These are phyloP conservation scores for Tylopilus sp. DNA, from an alignment of 768 basidiomycete genomes.

Conservation along the genomic window DNA sequence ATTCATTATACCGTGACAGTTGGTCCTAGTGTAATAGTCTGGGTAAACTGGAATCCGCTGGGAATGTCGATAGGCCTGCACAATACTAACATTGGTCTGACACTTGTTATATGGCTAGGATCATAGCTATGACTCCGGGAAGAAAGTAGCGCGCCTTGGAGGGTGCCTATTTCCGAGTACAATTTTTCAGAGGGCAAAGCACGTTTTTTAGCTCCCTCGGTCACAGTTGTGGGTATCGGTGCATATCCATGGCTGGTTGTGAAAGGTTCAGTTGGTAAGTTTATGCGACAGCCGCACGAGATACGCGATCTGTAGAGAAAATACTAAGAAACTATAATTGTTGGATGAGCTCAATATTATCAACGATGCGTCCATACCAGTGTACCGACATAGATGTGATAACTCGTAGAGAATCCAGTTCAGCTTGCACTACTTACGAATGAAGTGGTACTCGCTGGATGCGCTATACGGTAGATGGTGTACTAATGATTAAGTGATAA, in stretches of 20 bases:
- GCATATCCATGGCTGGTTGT: not conserved
- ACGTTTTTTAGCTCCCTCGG: not conserved
- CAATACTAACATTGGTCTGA: too few species aligned
- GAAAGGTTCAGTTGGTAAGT: not conserved
- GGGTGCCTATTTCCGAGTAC: not conserved
- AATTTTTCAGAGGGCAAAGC: not conserved
- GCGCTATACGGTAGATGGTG: too few species aligned
- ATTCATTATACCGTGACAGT: too few species aligned
- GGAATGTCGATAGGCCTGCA: not conserved
- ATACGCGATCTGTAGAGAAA: not conserved
- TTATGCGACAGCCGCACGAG: not conserved
- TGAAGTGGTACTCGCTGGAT: not conserved
- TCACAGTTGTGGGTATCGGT: not conserved
- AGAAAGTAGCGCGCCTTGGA: not conserved
- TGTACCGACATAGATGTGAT: not conserved
- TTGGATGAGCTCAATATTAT: not conserved
- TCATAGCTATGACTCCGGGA: not conserved
- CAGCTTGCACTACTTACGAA: not conserved
- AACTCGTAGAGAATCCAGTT: not conserved
- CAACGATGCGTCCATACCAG: not conserved
- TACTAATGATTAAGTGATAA: not conserved
- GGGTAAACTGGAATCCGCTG: not conserved
- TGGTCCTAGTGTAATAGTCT: too few species aligned
- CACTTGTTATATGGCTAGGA: too few species aligned
- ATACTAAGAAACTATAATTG: not conserved